Base-by-base conservation (phyloP, 148 eudicot species). In the Chenopodium suecicum region DNA sequence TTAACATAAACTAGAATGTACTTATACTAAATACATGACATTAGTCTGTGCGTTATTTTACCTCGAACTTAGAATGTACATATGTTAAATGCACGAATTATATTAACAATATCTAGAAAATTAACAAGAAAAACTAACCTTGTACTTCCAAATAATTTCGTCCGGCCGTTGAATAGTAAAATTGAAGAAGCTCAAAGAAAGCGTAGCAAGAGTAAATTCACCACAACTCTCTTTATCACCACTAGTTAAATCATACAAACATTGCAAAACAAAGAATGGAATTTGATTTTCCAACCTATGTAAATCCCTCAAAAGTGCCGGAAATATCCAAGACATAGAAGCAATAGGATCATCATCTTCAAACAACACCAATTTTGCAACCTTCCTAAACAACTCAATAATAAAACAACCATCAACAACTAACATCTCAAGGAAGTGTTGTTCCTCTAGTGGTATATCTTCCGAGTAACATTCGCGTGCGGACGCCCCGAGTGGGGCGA, bases 341-440 rank as follows among this genome's bases (percentile, higher is more conserved):
- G 86, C 48, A 20, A 95, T 82, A 2, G 98, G 98, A 70, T 95
- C 98, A 70, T 91, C 90, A 0, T 29, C 31, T 7, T 93, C 92
- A 58, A 85, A 74, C 2, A 75, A 72, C 6, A 88, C 89, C 27
- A 87, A 13, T 8, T 72, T 87, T 0, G 88, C 90, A 10, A 88
- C 83, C 66, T 87, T 93, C 25, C 98, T 77, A 37, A 93, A 92
- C 22, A 95, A 64, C 82, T 95, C 98, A 23, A 93, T 77, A 0
- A 95, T 68, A 74, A 95, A 95, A 56, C 98, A 95, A 2, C 98
- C 98, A 34, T 95, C 98, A 0, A 95, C 89, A 0, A 93, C 98
- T 83, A 95, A 31, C 90, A 95, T 85, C 78, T 95, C 97, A 0
- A 88, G 56, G 60, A 92, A 83, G 31, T 90, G 89, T 48, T 88